Evolutionary conservation across 768 basidiomycete genomes (phyloP).

Genomic region (Mrakia frigida): DNA sequence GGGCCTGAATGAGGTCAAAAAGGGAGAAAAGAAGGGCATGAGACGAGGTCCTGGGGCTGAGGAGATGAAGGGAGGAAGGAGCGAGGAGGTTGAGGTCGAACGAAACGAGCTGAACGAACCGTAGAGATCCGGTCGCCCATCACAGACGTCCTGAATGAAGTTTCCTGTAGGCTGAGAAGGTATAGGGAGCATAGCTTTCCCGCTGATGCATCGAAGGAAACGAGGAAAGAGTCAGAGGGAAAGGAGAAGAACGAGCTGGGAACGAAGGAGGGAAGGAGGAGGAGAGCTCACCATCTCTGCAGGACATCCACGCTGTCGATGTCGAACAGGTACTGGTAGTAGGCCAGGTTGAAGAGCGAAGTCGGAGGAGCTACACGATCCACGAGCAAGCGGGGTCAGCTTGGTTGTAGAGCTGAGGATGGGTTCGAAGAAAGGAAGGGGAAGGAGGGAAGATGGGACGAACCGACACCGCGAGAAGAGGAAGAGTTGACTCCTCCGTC

Average conservation of each 20-base stretch:
- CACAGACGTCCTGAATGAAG: constrained; percentile 43
- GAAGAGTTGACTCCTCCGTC: constrained; percentile 13
- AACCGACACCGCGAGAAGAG: background rate
- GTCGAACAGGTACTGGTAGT: constrained; percentile 33
- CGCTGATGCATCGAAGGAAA: background rate
- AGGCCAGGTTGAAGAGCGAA: constrained; percentile 14
- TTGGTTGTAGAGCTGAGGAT: too few relatives aligned
- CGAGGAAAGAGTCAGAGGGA: too few relatives aligned
- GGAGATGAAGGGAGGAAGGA: background rate
- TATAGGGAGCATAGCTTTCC: constrained; percentile 28
- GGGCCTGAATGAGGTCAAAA: constrained; percentile 88
- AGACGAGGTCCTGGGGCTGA: background rate
- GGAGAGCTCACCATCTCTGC: constrained; percentile 28
- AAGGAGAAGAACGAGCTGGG: background rate
- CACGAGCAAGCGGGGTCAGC: background rate
- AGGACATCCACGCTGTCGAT: constrained; percentile 29
- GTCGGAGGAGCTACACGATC: background rate
- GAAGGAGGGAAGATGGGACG: background rate
- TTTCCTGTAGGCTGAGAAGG: constrained; percentile 27
- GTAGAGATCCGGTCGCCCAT: constrained; percentile 43
- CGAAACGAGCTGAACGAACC: constrained; percentile 32
- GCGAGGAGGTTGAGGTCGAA: background rate
- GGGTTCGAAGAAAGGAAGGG: background rate
- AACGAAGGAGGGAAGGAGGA: background rate
- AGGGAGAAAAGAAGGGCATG: constrained; percentile 50